A percentile compares a stretch with the other conserved stretches of the same genome.
These are phyloP conservation scores for Rhodotorula toruloides DNA, from an alignment of 768 basidiomycete genomes.

Conservation along the genomic window DNA sequence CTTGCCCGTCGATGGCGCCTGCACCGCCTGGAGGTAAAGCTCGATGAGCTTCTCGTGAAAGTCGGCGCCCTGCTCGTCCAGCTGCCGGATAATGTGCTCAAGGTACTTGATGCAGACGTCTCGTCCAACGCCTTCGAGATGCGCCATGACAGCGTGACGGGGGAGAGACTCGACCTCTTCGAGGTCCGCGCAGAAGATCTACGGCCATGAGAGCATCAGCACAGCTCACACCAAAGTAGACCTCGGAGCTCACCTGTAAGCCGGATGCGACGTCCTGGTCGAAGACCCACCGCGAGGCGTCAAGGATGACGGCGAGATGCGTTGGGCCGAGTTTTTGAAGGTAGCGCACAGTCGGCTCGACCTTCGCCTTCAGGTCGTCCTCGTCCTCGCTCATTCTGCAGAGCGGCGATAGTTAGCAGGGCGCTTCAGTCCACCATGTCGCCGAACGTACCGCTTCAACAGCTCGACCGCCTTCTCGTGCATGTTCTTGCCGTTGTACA, in stretches of 20 bases:
- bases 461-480: conserved; percentile 78
- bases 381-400: conserved; percentile 74
- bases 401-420: no score
- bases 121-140: conserved; percentile 59
- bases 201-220: neutral
- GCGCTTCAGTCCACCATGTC: neutral
- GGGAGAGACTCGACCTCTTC: conserved; percentile 76
- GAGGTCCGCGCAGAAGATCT: conserved; percentile 89
- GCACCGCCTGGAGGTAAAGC: conserved; percentile 69
- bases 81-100: conserved; percentile 73
- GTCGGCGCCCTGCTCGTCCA: conserved; percentile 59
- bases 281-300: conserved; percentile 78
- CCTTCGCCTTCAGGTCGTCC: conserved; percentile 68
- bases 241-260: conserved; percentile 60
- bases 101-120: conserved; percentile 71
- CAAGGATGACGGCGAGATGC: conserved; percentile 73
- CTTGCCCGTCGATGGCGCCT: conserved; percentile 8
- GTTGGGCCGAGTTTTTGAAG: conserved; percentile 83
- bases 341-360: conserved; percentile 78
- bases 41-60: conserved; percentile 89
- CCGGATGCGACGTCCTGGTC: conserved; percentile 65
- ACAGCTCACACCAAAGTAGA: neutral
- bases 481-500: conserved; percentile 95
- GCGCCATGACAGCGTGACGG: conserved; percentile 65
- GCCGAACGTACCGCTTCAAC: conserved; percentile 65